Evolutionary conservation across 331 rosid species (phyloP), one percentile per base, ranked within the genome.

Genomic region (Malus hybrid): DNA sequence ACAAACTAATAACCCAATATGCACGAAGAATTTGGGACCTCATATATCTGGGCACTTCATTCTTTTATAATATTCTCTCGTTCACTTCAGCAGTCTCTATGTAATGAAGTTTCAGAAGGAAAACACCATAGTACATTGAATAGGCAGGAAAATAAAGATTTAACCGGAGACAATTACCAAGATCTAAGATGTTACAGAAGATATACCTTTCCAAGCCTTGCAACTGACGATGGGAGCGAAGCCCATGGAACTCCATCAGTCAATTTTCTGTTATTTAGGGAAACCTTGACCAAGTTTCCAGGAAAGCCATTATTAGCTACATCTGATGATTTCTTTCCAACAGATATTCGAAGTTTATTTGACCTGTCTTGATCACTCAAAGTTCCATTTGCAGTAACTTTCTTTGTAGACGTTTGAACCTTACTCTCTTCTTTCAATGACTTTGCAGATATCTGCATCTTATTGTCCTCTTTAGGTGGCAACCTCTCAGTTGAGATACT

Each of bases 171-270:
- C 71, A 70, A 22, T 54, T 36, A 67, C 59, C 69, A 67, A 12
- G 46, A 14, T 63, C 70, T 46, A 63, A 44, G 60, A 63, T 62
- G 61, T 67, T 36, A 29, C 15, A 54, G 65, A 66, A 24, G 59
- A 20, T 72, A 77, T 84, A 93, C 98, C 98, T 80, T 89, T 78
- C 97, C 98, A 73, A 93, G 93, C 88, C 84, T 91, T 75, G 93
- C 86, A 74, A 93, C 87, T 70, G 96, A 86, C 29, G 93, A 81
- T 14, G 98, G 98, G 70, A 93, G 92, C 7, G 90, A 85, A 80
- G 92, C 80, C 98, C 97, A 93, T 50, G 90, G 89, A 69, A 85
- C 85, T 60, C 84, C 86, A 70, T 90, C 98, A 18, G 86, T 81
- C 85, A 89, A 83, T 83, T 84, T 87, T 84, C 74, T 91, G 79